Evolutionary conservation across 371 early-diverging fungal species (phyloP).

Genomic region (Mucor irregularis): DNA sequence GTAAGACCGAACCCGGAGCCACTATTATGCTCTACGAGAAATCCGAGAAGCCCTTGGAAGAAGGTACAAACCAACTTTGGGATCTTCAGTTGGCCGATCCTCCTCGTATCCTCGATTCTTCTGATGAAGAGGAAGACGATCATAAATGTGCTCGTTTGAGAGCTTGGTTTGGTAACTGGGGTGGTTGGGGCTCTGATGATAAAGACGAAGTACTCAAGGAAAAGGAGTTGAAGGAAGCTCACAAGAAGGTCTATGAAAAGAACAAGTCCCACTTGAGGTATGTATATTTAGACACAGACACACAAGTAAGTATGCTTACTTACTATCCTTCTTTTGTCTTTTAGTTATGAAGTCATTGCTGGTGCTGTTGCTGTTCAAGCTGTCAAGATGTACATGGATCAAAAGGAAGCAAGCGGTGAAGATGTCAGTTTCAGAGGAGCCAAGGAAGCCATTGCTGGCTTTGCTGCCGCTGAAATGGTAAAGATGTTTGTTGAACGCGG

Average conservation of each 20-base stretch:
- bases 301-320: background rate
- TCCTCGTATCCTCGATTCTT: constrained; percentile 35
- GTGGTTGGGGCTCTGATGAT: constrained; percentile 35
- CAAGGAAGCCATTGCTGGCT: constrained; percentile 54
- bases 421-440: constrained; percentile 40
- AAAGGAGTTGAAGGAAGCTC: constrained; percentile 37
- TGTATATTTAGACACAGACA: too few species aligned
- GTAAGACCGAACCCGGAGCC: constrained; percentile 24
- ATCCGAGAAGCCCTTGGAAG: constrained; percentile 21
- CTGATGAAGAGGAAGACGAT: constrained; percentile 43
- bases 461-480: constrained; percentile 50
- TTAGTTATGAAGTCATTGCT: constrained; percentile 56
- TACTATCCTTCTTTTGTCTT: background rate
- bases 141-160: constrained; percentile 36
- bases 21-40: constrained; percentile 40
- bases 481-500: constrained; percentile 30
- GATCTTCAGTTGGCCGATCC: constrained; percentile 42
- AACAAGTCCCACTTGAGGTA: constrained; percentile 43
- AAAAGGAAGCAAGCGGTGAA: constrained; percentile 37
- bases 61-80: constrained; percentile 42
- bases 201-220: constrained; percentile 36
- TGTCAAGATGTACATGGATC: constrained; percentile 46
- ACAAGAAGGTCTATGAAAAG: constrained; percentile 44
- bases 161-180: constrained; percentile 50
- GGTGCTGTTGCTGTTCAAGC: constrained; percentile 67